Base-by-base conservation (phyloP, 805 yeast species). In the Starmerella vaccinii region DNA sequence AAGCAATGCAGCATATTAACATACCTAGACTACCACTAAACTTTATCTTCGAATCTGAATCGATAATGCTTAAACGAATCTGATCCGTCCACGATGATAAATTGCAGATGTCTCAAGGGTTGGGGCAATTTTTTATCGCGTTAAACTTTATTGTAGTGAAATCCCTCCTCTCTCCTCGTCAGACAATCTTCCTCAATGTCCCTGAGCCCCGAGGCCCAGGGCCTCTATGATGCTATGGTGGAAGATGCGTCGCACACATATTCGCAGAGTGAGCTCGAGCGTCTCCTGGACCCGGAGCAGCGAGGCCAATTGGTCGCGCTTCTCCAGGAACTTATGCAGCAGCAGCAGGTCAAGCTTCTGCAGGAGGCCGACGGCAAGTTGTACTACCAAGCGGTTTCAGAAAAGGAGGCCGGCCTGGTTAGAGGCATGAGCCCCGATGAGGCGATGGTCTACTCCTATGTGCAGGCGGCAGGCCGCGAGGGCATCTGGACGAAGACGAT, bases 401-500 rank as follows among this genome's bases (percentile, higher is more conserved):
- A 73, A 37, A 70, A 76, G 12, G 96, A 88, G 55, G 96, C 97
- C 9, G 75, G 57, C 24, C 85, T 84, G 61, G 77, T 86, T 54
- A 72, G 81, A 23, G 74, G 79, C 34, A 88, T 90, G 96, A 64
- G 76, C 8, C 76, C 81, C 26, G 98, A 92, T 61, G 97, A 92
- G 67, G 82, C 89, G 22, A 77, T 90, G 77, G 83, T 90, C 24
- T 90, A 90, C 64, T 81, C 92, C 0, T 82, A 88, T 61, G 90
- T 90, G 56, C 95, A 86, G 61, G 94, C 95, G 0, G 77, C 94
- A 7, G 95, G 92, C 4, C 74, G 97, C 65, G 97, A 89, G 67
- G 97, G 97, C 41, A 87, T 89, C 48, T 89, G 97, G 97, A 84
- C 95, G 12, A 87, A 86, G 68, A 85, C 95, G 8, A 78, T 89